Base-by-base conservation (phyloP, 345 rosid genomes). In the Salix caprea region DNA sequence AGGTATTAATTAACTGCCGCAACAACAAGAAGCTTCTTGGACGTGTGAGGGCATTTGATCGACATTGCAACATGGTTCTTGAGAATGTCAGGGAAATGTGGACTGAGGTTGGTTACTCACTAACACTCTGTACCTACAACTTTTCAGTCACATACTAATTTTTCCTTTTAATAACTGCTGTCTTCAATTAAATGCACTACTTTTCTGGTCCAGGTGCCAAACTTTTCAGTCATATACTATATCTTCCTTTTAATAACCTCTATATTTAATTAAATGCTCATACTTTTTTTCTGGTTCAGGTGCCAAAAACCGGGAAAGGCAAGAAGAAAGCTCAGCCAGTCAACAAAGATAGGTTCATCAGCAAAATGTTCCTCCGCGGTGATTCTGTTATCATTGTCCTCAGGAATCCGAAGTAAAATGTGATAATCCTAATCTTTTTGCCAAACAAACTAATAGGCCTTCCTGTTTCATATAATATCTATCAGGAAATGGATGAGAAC, bases 11-110 rank as follows among this genome's bases (percentile, higher is more conserved):
- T 75, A 96, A 96, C 77, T 96, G 99, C 79, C 89, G 93, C 7
- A 91, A 91, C 87, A 91, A 91, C 83, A 87, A 79, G 78, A 96
- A 96, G 78, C 97, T 96, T 42, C 89, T 96, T 15, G 99, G 97
- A 1, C 91, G 98, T 4, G 99, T 96, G 21, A 92, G 98, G 69
- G 98, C 98, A 0, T 96, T 96, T 60, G 99, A 96, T 79, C 85
- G 98, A 10, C 99, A 94, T 76, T 94, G 98, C 91, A 96, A 94
- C 85, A 96, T 96, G 99, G 99, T 96, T 71, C 90, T 96, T n/a
- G 99, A 96, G 77, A 96, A 96, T 77, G 99, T 96, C 72, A 88
- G 94, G 82, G 99, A 96, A 81, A 93, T 93, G 97, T 96, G 99
- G 99, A 92, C 98, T 36, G 99, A 96, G 99, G 99, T 96, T 60